A percentile compares a stretch with the other conserved stretches of the same genome.
These are phyloP conservation scores for Pichia sp. DNA, from an alignment of 1,139 yeast genomes.

Conservation along the genomic window DNA sequence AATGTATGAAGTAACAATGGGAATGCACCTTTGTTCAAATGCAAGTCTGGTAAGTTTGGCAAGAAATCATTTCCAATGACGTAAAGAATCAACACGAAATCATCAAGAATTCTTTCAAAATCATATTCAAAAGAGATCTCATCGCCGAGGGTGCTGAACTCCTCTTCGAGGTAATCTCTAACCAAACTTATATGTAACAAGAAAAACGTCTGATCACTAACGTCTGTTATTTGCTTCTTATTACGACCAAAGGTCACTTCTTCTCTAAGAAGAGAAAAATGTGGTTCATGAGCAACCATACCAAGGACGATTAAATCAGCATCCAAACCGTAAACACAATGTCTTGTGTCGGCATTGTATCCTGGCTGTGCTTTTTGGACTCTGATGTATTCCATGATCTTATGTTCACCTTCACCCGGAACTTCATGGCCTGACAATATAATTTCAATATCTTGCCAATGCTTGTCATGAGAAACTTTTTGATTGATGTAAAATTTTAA, in stretches of 20 bases:
- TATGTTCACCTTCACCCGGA: constrained; percentile 99
- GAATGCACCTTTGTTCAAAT: constrained; percentile 92
- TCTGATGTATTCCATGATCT: constrained; percentile 92
- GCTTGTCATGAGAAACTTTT: constrained; percentile 83
- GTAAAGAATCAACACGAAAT: constrained; percentile 84
- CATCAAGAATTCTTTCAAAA: constrained; percentile 89
- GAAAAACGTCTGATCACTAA: constrained; percentile 77
- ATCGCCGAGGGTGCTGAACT: constrained; percentile 67
- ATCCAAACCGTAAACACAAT: constrained; percentile 95
- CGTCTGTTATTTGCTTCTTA: constrained; percentile 44
- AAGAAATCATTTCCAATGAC: constrained; percentile 98
- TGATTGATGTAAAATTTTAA: constrained; percentile 88
- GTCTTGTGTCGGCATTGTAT: constrained; percentile 82
- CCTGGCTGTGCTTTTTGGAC: constrained; percentile 68
- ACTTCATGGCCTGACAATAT: constrained; percentile 93
- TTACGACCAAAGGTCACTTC: constrained; percentile 82
- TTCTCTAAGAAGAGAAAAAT: constrained; percentile 89
- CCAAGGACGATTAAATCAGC: constrained; percentile 97
- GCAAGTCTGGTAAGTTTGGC: constrained; percentile 94
- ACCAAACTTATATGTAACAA: constrained; percentile 80
- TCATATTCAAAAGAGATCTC: constrained; percentile 61
- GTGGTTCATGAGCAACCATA: constrained; percentile 95
- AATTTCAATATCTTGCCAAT: constrained; percentile 83
- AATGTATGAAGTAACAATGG: constrained; percentile 85
- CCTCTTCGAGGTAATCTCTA: constrained; percentile 86